phyloP scores from a whole-genome alignment of 75 land plant species.

The Sequoia sempervirens region DNA sequence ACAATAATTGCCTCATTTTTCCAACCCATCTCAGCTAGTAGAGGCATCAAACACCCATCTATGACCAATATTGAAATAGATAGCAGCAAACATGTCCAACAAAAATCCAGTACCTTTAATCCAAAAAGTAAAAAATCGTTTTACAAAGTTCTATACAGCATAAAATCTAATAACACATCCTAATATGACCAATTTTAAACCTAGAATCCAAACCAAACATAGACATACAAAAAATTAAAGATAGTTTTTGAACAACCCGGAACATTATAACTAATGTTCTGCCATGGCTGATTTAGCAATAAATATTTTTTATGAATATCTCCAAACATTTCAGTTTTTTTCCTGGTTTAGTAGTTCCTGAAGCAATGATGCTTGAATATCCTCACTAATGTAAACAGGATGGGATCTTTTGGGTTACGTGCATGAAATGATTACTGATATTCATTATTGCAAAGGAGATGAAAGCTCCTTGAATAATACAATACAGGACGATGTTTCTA shows the following conservation, averaged over 20 bases:
- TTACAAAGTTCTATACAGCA: neutral
- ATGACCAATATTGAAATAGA: neutral
- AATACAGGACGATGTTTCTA: too few species aligned
- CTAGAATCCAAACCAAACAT: neutral
- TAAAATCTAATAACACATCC: neutral
- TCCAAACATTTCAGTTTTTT: neutral
- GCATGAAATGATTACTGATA: too few species aligned
- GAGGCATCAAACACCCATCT: neutral
- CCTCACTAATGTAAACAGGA: too few species aligned
- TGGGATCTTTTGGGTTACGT: too few species aligned
- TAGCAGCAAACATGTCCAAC: neutral
- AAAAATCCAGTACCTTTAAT: neutral
- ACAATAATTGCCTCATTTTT: neutral
- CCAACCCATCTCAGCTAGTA: neutral
- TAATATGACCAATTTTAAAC: neutral
- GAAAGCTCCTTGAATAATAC: too few species aligned
- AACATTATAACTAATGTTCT: neutral
- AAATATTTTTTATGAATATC: too few species aligned
- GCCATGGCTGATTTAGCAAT: neutral
- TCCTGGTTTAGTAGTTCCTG: neutral
- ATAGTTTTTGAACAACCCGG: neutral
- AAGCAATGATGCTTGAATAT: neutral
- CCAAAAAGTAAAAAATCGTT: neutral
- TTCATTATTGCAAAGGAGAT: too few species aligned
- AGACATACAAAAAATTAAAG: too few species aligned